These are phyloP conservation scores for Conticribra guillardii DNA, from an alignment of 108 stramenopile species.

Conservation along the genomic window DNA sequence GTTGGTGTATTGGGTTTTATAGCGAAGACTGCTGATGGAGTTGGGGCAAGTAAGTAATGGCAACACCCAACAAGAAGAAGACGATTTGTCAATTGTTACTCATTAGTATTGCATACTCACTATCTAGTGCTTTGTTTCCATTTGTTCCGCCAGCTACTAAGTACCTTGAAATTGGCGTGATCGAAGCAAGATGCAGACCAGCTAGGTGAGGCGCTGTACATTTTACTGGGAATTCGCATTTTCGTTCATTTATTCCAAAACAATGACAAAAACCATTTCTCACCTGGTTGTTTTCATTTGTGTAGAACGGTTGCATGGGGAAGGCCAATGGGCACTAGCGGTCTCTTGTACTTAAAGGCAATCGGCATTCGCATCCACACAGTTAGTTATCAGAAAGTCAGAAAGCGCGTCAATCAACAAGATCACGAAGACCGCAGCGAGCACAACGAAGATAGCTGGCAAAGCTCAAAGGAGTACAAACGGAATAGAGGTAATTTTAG, in stretches of 20 bases:
- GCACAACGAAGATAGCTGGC: background rate
- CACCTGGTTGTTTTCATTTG: background rate
- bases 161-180: constrained; percentile 33
- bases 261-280: background rate
- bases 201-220: constrained; percentile 39
- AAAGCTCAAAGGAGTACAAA: constrained; percentile 15
- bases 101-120: too few species aligned
- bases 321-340: constrained; percentile 30
- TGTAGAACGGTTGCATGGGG: constrained; percentile 46
- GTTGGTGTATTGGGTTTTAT: constrained; percentile 43
- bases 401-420: constrained; percentile 8
- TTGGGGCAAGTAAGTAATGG: too few species aligned
- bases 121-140: too few species aligned
- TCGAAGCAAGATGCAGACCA: constrained; percentile 49
- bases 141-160: too few species aligned
- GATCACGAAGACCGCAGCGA: background rate
- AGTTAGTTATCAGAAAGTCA: constrained; percentile 44
- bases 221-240: background rate
- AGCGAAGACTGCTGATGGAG: constrained; percentile 43
- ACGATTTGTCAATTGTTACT: too few species aligned
- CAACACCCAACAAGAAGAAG: too few species aligned
- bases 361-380: constrained; percentile 46
- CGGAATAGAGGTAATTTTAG: constrained; percentile 23
- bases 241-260: background rate
- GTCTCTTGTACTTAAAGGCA: constrained; percentile 42